Base-by-base conservation (phyloP, 140 eudicot genomes). In the Anethum foeniculum region DNA sequence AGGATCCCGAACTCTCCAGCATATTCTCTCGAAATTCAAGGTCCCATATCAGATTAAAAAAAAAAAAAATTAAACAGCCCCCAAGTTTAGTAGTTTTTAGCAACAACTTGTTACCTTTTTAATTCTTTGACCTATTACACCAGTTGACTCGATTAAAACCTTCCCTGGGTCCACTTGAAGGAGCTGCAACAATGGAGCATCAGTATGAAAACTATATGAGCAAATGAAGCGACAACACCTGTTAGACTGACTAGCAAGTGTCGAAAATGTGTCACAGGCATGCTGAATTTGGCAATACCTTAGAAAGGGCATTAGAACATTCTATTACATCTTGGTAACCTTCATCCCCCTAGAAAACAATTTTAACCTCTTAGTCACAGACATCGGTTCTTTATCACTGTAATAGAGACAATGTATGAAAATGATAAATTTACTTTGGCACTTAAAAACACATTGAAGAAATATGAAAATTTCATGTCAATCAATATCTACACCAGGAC, bases 241-340 rank as follows among this genome's bases (percentile, higher is more conserved):
- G 77, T 41, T 38, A 78, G n/a, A 49, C 28, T 38, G 38, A 78
- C 76, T 68, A 68, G 67, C 46, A 38, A 52, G 25, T 36, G 11
- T 32, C 69, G 13, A 6, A 30, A 77, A 34, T n/a, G 72, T n/a
- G 52, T 34, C 39, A 54, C n/a, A 27, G 9, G 56, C 18, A 15
- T 64, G 41, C 38, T 52, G 21, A 83, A 67, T 41, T 48, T 43
- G 38, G 64, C 84, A 81, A 39, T 83, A 92, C 99, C 96, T 92
- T 80, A 73, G 97, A 86, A 36, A 94, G 87, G 81, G 97, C 88
- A 82, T 85, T 81, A 51, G 99, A 88, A 87, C 97, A 94, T 51
- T 94, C 97, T 80, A 94, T 51, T 32, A 92, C 97, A 87, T 94
- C 99, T 83, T 92, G 95, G 87, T 89, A 94, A 78, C 99, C 99